Conservation (phyloP, 2,329 filamentous ascomycete genomes). For the Tolypocladium guangdongense region DNA sequence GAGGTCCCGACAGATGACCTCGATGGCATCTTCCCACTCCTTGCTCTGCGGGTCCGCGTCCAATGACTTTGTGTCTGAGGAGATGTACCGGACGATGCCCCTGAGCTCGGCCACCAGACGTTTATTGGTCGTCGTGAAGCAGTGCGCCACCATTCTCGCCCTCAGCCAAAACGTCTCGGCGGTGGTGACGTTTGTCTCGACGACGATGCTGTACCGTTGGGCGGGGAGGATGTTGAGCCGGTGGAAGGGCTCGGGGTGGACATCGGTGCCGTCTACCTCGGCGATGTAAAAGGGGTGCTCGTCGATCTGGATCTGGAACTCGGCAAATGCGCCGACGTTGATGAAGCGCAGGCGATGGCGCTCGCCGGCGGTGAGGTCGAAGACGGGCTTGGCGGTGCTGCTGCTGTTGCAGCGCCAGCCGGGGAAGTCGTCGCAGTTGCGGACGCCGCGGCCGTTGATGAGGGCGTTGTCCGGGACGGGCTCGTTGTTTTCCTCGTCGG, state of each 20-base stretch:
- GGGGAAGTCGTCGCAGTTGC: slow-evolving; percentile 20
- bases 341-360: slow-evolving; percentile 57
- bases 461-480: slow-evolving; percentile 55
- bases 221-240: slow-evolving; percentile 58
- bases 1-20: slow-evolving; percentile 40
- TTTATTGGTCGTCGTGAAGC: slow-evolving; percentile 22
- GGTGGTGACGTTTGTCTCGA: slow-evolving; percentile 47
- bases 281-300: slow-evolving; percentile 53
- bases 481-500: slow-evolving; percentile 46
- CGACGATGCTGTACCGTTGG: slow-evolving; percentile 58
- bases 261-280: slow-evolving; percentile 59
- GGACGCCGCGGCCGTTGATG: slow-evolving; percentile 43
- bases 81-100: slow-evolving; percentile 19
- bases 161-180: slow-evolving; percentile 51
- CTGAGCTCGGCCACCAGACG: slow-evolving; percentile 18
- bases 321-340: slow-evolving; percentile 61
- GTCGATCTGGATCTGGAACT: slow-evolving; percentile 62
- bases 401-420: slow-evolving; percentile 34
- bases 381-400: slow-evolving; percentile 23
- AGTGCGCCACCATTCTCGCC: slow-evolving; percentile 33
- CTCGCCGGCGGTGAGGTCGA: slow-evolving; percentile 40
- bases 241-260: slow-evolving; percentile 46
- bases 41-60: slow-evolving; percentile 23
- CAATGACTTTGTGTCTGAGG: rapidly evolving
- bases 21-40: slow-evolving; percentile 37